Base-by-base conservation (phyloP, 805 yeast species). In the Pichia exigua region DNA sequence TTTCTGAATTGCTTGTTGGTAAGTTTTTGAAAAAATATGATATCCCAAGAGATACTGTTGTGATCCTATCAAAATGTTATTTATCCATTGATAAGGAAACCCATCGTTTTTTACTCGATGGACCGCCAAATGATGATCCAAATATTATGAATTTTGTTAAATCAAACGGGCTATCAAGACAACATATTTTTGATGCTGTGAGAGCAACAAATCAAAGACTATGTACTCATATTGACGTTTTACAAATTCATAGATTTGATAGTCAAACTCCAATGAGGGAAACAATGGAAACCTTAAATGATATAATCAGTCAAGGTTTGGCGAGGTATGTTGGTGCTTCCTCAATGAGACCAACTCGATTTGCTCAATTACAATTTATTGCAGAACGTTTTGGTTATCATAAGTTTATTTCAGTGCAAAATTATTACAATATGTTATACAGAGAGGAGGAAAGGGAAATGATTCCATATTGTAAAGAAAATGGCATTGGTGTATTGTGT, bases 251-350 rank as follows among this genome's bases (percentile, higher is more conserved):
- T 63, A 65, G 85, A 51, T 62, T 72, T 43, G 86, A 81, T 61
- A 58, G 56, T 20, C 60, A 65, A 4, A 72, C 77, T 4, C 77
- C 82, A 41, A 71, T 73, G 50, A 70, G 70, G 49, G 85, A 82
- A 56, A 73, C 73, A 38, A 79, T 81, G 82, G 73, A 64, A 59
- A 76, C 84, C 0, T 65, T 81, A 59, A 74, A 81, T 58, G 79
- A 75, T 54, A 71, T 77, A 12, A 74, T 78, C 20, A 65, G 68
- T 27, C 51, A 59, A 35, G 83, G 83, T 15, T 60, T 66, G 30
- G 71, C 70, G 8, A 68, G 83, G 47, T 81, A 81, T 61, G 72
- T 81, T 51, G 85, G 86, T 22, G 84, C 85, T 2, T 79, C 83
- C 1, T 68, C 81, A 2, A 81, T 82, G 85, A 69, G 70, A 56